Evolutionary conservation across 106 monocot species (phyloP).

Genomic region (Narthecium ossifragum): DNA sequence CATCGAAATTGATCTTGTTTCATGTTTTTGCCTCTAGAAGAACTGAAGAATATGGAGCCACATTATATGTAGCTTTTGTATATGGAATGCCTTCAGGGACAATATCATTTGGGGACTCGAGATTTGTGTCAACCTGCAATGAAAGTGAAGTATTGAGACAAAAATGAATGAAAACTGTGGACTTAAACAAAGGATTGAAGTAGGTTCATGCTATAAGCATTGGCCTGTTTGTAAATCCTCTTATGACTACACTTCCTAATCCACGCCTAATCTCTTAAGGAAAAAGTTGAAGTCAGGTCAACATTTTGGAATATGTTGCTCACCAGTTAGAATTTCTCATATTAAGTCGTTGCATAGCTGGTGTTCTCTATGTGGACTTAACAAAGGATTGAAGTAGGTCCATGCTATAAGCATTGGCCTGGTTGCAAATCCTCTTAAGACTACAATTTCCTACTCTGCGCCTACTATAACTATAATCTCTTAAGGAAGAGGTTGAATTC

Average conservation of each 20-base stretch:
- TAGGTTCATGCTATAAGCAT: background rate
- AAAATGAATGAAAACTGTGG: background rate
- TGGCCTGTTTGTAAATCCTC: too few species aligned
- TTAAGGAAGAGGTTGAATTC: background rate
- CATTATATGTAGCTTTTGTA: slow-evolving; percentile 26
- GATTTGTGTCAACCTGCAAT: slow-evolving; percentile 85
- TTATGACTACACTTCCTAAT: background rate
- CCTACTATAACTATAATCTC: too few species aligned
- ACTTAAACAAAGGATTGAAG: background rate
- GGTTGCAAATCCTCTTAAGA: too few species aligned
- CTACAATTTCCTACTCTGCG: background rate
- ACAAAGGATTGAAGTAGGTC: background rate
- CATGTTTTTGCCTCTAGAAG: slow-evolving; percentile 69
- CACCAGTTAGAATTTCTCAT: too few species aligned
- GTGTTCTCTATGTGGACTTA: background rate
- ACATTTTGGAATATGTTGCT: too few species aligned
- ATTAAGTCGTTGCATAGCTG: too few species aligned
- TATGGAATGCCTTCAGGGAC: slow-evolving; percentile 39
- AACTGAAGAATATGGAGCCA: slow-evolving; percentile 81
- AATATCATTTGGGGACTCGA: slow-evolving; percentile 71
- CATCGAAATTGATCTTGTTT: slow-evolving; percentile 1
- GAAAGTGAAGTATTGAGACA: background rate
- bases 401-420: background rate
- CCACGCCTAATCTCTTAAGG: background rate
- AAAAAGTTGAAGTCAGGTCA: background rate